Evolutionary conservation across 2,329 filamentous ascomycete genomes (phyloP).

Genomic region (Colletotrichum gigasporum): DNA sequence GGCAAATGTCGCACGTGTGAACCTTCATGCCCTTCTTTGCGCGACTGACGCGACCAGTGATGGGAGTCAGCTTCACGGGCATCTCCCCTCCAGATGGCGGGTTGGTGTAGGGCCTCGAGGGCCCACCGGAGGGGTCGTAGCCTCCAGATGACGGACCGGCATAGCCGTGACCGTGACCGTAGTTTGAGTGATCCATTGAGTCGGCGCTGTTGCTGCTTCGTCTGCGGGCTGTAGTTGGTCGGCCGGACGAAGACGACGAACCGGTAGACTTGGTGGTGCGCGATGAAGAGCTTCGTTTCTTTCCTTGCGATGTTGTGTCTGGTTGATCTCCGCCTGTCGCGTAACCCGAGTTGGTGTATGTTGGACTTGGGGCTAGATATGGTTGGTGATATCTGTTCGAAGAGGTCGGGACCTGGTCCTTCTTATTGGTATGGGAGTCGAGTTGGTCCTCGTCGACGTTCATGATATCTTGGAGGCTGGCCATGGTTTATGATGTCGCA

Average conservation of each 20-base stretch:
- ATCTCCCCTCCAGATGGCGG: conserved; percentile 44
- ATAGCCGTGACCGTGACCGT: conserved; percentile 34
- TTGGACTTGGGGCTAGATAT: conserved; percentile 41
- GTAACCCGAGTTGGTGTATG: conserved; percentile 50
- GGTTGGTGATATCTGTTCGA: conserved; percentile 45
- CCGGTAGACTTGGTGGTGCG: conserved; percentile 41
- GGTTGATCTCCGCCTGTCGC: conserved; percentile 46
- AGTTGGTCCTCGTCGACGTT: conserved; percentile 61
- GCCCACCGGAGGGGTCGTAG: conserved; percentile 37
- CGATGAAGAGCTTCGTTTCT: conserved; percentile 46
- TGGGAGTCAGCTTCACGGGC: conserved; percentile 62
- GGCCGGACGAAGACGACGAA: conserved; percentile 34
- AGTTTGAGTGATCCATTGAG: conserved; percentile 55
- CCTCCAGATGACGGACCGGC: conserved; percentile 37
- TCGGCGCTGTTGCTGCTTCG: conserved; percentile 58
- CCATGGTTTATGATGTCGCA: conserved; percentile 57
- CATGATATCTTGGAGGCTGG: conserved; percentile 66
- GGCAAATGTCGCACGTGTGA: conserved; percentile 63
- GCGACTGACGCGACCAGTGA: conserved; percentile 65
- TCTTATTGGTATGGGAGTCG: conserved; percentile 55
- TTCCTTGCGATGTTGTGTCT: conserved; percentile 42
- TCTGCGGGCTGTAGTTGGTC: conserved; percentile 40
- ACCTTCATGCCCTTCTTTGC: conserved; percentile 69
- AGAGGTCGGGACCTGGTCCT: conserved; percentile 48
- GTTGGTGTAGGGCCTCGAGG: conserved; percentile 53